Percentiles rank a stretch among this genome's conserved stretches.
Conservation (phyloP, 2,329 filamentous ascomycete genomes). For the Berkeleyomyces basicola region DNA sequence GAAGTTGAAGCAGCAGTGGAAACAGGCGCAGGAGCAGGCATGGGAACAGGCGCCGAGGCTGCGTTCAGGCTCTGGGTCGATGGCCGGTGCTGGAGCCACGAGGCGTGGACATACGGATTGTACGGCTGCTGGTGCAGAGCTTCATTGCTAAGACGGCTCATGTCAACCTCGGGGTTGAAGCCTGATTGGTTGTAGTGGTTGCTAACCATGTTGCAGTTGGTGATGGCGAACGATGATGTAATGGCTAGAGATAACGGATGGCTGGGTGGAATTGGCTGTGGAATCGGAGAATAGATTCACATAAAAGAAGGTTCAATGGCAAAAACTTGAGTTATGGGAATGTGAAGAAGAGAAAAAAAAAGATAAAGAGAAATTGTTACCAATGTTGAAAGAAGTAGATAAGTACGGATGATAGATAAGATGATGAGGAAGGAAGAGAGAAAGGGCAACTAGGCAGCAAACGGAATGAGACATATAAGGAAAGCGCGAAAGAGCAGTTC, state of each 20-base stretch:
- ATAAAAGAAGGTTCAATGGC: neutral
- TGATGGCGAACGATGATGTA: neutral
- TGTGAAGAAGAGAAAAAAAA: neutral
- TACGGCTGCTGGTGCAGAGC: neutral
- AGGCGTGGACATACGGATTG: neutral
- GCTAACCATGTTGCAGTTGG: constrained; percentile 3
- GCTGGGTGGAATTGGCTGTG: neutral
- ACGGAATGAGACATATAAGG: neutral
- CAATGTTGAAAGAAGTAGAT: neutral
- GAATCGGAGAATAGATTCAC: neutral
- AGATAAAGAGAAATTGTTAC: neutral
- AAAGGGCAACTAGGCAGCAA: neutral
- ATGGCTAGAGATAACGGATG: neutral
- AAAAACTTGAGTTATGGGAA: neutral
- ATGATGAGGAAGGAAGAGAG: constrained; percentile 3
- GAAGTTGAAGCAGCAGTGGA: neutral
- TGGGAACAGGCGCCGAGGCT: neutral
- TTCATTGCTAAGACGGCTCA: neutral
- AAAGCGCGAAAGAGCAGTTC: neutral
- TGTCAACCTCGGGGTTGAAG: constrained; percentile 1
- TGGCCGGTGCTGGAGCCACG: constrained; percentile 5
- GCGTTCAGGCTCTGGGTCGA: constrained; percentile 14
- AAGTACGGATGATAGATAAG: neutral
- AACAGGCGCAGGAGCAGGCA: neutral
- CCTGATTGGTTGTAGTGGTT: neutral